These are phyloP conservation scores for Debaryomycetaceae sp. DNA, from an alignment of 1,139 yeast species.

Conservation along the genomic window DNA sequence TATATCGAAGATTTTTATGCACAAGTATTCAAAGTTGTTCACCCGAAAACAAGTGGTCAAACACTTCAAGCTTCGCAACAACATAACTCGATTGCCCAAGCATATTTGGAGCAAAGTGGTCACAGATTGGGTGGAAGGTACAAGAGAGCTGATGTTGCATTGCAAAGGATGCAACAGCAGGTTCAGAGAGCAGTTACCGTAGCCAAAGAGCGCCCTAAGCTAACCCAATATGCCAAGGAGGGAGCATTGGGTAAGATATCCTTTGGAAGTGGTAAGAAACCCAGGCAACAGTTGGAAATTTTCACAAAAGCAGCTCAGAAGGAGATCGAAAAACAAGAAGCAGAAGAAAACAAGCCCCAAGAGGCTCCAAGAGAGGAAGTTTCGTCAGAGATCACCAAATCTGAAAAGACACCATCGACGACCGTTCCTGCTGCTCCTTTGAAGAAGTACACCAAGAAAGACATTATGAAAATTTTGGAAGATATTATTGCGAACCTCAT, in stretches of 20 bases:
- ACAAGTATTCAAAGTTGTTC: conserved; percentile 88
- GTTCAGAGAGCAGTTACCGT: conserved; percentile 95
- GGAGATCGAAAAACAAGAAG: conserved; percentile 38
- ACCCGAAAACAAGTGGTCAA: conserved; percentile 49
- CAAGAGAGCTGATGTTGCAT: conserved; percentile 89
- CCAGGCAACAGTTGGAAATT: conserved; percentile 82
- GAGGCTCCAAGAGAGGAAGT: conserved; percentile 5
- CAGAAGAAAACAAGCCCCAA: conserved; percentile 13
- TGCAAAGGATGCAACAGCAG: conserved; percentile 98
- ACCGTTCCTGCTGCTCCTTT: conserved; percentile 23
- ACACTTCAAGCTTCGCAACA: conserved; percentile 44
- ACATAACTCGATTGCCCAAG: conserved; percentile 78
- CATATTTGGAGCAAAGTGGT: conserved; percentile 92
- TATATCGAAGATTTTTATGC: conserved; percentile 95
- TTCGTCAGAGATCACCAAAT: conserved; percentile 9
- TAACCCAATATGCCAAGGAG: conserved; percentile 67
- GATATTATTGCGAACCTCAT: conserved; percentile 74
- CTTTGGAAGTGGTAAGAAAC: conserved; percentile 77
- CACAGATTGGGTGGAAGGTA: conserved; percentile 86
- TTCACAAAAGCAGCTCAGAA: conserved; percentile 53
- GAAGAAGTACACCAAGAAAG: conserved; percentile 39
- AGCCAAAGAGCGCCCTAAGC: conserved; percentile 85
- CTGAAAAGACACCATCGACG: conserved; percentile 15
- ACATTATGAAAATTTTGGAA: conserved; percentile 61
- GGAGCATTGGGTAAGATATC: conserved; percentile 92